These are phyloP conservation scores for Fusarium nisikadoi DNA, from an alignment of 2,329 filamentous ascomycete genomes.

Conservation along the genomic window DNA sequence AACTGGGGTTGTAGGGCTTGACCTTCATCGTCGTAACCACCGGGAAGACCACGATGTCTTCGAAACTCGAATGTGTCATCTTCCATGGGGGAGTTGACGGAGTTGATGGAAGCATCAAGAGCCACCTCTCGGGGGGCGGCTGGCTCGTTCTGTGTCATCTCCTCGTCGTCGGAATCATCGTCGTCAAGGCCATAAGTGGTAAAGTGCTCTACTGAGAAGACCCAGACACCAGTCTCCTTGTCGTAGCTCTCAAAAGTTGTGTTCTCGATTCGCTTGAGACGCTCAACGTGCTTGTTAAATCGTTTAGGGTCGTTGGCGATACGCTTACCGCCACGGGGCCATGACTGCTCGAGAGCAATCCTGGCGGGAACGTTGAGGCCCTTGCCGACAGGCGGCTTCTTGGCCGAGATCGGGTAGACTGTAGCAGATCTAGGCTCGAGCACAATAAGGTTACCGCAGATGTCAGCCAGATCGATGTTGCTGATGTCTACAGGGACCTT, in stretches of 20 bases:
- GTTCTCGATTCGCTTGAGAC: constrained; percentile 80
- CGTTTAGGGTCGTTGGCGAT: constrained; percentile 67
- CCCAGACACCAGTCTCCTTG: constrained; percentile 83
- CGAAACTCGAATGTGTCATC: constrained; percentile 70
- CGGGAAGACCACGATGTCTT: constrained; percentile 70
- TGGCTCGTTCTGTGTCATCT: constrained; percentile 20
- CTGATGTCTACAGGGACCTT: constrained; percentile 84
- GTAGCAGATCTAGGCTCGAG: constrained; percentile 84
- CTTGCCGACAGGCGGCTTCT: constrained; percentile 86
- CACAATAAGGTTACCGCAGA: constrained; percentile 80
- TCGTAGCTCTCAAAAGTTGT: constrained; percentile 88
- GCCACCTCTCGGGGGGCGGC: constrained; percentile 36
- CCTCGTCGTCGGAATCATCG: constrained; percentile 72
- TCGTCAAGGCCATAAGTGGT: constrained; percentile 91
- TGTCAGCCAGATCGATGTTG: constrained; percentile 79
- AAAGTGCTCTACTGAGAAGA: constrained; percentile 94
- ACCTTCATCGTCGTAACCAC: constrained; percentile 78
- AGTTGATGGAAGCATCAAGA: constrained; percentile 38
- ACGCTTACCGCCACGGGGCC: constrained; percentile 75
- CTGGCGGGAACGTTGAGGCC: constrained; percentile 91
- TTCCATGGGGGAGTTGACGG: constrained; percentile 51
- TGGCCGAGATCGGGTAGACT: constrained; percentile 80
- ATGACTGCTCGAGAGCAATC: constrained; percentile 91
- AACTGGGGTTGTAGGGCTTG: constrained; percentile 67
- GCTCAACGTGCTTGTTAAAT: constrained; percentile 83